Conservation (phyloP, 495 filamentous ascomycete species). For the Penicillium alfredii region DNA sequence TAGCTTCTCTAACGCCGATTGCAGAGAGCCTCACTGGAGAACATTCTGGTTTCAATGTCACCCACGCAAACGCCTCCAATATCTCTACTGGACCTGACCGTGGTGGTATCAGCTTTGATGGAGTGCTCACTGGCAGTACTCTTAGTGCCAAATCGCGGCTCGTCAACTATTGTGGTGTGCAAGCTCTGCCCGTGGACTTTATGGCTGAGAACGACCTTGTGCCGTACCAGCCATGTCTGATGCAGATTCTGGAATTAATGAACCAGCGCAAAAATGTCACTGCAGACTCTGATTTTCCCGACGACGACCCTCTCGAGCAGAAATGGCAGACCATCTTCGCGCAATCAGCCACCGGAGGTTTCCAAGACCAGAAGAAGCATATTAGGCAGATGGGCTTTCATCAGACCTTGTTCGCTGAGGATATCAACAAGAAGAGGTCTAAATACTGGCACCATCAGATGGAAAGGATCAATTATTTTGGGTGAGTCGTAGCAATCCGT, state of each 20-base stretch:
- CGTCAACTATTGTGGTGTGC: conserved; percentile 29
- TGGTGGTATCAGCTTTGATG: conserved; percentile 29
- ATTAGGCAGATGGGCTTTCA: conserved; percentile 28
- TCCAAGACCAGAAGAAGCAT: conserved; percentile 24
- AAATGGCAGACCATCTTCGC: conserved; percentile 29
- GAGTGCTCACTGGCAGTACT: conserved; percentile 24
- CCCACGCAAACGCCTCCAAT: conserved; percentile 1
- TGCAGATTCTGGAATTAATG: conserved; percentile 29
- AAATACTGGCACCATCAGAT: conserved; percentile 21
- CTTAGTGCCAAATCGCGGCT: conserved; percentile 29
- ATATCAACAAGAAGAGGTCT: conserved; percentile 16
- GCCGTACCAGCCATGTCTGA: conserved; percentile 35
- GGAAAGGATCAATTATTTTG: conserved; percentile 32
- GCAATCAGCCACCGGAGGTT: conserved; percentile 31
- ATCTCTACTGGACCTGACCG: neutral
- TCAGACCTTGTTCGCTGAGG: conserved; percentile 19
- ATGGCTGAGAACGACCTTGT: conserved; percentile 23
- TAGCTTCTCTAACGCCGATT: conserved; percentile 22
- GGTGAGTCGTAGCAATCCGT: conserved; percentile 11
- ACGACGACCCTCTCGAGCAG: conserved; percentile 1
- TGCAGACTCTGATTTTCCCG: no score
- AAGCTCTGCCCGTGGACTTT: conserved; percentile 33
- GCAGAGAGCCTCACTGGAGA: conserved; percentile 32
- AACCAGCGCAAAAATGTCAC: conserved; percentile 18
- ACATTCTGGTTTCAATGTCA: conserved; percentile 22